A percentile compares a stretch with the other conserved stretches of the same genome.
Evolutionary conservation across 345 rosid species (phyloP).

Genomic region (Geranium rotundifolium): DNA sequence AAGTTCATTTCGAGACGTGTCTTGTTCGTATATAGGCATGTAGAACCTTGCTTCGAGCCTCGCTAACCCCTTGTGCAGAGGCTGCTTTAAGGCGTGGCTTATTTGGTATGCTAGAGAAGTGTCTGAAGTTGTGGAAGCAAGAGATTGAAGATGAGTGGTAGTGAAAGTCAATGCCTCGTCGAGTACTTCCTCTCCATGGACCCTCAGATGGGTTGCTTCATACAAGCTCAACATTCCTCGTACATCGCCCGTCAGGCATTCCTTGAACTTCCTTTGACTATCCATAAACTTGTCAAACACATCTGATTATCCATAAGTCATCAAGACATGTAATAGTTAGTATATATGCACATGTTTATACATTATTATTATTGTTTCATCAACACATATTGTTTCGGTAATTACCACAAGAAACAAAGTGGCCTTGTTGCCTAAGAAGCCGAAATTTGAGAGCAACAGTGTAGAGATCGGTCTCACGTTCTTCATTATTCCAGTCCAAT

Average conservation of each 20-base stretch:
- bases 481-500: too few relatives aligned
- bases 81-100: slow-evolving; percentile 5
- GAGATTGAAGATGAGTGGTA: neutral
- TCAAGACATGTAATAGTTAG: neutral
- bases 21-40: slow-evolving; percentile 1
- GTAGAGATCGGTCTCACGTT: slow-evolving; percentile 1
- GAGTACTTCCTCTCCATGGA: slow-evolving; percentile 12
- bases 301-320: too few relatives aligned
- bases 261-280: slow-evolving; percentile 12
- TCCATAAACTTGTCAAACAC: slow-evolving; percentile 17
- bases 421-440: slow-evolving; percentile 21
- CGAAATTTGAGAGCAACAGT: slow-evolving; percentile 15
- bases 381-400: too few relatives aligned
- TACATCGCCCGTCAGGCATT: slow-evolving; percentile 3
- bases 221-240: slow-evolving; percentile 17
- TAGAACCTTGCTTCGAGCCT: slow-evolving; percentile 8
- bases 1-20: neutral
- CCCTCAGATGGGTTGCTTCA: slow-evolving; percentile 16
- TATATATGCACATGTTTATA: too few relatives aligned
- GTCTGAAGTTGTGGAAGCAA: too few relatives aligned
- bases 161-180: slow-evolving; percentile 15
- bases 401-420: slow-evolving; percentile 11
- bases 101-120: neutral
- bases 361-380: too few relatives aligned
- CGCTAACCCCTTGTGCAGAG: slow-evolving; percentile 4